Percentiles rank a stretch among this genome's conserved stretches.
Evolutionary conservation across 2,329 filamentous ascomycete species (phyloP).

Genomic region (Xylariaceae sp.): DNA sequence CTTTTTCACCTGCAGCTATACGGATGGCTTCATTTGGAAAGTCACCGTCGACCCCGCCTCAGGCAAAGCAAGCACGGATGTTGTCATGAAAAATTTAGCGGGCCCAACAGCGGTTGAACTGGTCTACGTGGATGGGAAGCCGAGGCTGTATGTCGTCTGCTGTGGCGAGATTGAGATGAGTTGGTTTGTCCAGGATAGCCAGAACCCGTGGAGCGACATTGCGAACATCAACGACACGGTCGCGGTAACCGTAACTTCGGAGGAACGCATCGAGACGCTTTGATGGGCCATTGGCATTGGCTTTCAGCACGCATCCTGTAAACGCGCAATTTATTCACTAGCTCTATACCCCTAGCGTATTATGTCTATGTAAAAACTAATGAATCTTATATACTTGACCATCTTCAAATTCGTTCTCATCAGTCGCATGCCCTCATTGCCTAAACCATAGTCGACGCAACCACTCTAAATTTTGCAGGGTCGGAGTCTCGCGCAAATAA

Average conservation of each 20-base stretch:
- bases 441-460: not conserved
- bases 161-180: constrained; percentile 38
- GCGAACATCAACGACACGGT: constrained; percentile 32
- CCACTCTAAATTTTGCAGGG: not conserved
- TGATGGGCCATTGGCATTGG: constrained; percentile 9
- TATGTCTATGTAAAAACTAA: not conserved
- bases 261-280: constrained; percentile 13
- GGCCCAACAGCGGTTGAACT: constrained; percentile 35
- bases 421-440: not conserved
- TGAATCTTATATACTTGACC: not conserved
- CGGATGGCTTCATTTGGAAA: constrained; percentile 32
- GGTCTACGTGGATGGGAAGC: constrained; percentile 17
- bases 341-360: not conserved
- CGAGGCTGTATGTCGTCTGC: constrained; percentile 35
- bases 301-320: not conserved
- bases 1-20: constrained; percentile 35
- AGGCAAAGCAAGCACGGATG: constrained; percentile 19
- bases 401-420: not conserved
- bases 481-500: not conserved
- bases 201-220: constrained; percentile 32
- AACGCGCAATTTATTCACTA: not conserved
- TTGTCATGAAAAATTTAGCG: constrained; percentile 32
- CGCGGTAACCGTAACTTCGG: constrained; percentile 26
- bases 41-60: constrained; percentile 28
- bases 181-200: constrained; percentile 30